Conservation (phyloP, 2,329 filamentous ascomycete genomes). For the Pseudogymnoascus sp. region DNA sequence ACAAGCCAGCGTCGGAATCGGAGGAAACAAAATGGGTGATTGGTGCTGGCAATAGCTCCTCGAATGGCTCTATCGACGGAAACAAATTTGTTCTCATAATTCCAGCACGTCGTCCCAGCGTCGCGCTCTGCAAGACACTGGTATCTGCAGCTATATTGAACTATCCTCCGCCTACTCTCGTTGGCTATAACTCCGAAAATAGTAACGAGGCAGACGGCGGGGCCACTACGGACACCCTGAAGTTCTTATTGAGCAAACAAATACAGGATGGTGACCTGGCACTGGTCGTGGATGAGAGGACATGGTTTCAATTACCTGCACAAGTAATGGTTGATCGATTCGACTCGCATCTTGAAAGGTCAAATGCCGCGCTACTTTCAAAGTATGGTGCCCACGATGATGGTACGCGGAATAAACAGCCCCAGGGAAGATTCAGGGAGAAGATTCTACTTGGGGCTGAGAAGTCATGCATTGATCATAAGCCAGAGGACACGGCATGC, state of each 20-base stretch:
- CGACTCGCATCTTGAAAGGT: conserved; percentile 38
- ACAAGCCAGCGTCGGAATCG: background rate
- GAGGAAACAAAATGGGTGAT: background rate
- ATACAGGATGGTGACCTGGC: conserved; percentile 48
- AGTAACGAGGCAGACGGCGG: conserved; percentile 11
- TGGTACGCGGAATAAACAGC: conserved; percentile 28
- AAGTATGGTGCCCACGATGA: conserved; percentile 16
- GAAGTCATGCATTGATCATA: conserved; percentile 43
- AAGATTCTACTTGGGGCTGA: conserved; percentile 49
- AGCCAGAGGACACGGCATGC: conserved; percentile 41
- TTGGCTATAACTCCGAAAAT: conserved; percentile 35
- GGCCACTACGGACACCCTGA: conserved; percentile 24
- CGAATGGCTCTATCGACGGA: background rate
- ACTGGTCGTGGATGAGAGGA: conserved; percentile 42
- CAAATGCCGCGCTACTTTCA: conserved; percentile 37
- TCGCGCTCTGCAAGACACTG: conserved; percentile 48
- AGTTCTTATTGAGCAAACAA: conserved; percentile 39
- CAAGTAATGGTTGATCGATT: conserved; percentile 51
- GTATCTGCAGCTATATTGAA: conserved; percentile 51
- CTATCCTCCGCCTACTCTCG: conserved; percentile 50
- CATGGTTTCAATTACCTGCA: conserved; percentile 49
- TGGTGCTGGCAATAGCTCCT: background rate
- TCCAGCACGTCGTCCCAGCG: conserved; percentile 36
- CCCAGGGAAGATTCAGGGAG: conserved; percentile 34
- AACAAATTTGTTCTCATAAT: conserved; percentile 48